These are phyloP conservation scores for Blastomyces parvus DNA, from an alignment of 2,329 filamentous ascomycete genomes.

Conservation along the genomic window DNA sequence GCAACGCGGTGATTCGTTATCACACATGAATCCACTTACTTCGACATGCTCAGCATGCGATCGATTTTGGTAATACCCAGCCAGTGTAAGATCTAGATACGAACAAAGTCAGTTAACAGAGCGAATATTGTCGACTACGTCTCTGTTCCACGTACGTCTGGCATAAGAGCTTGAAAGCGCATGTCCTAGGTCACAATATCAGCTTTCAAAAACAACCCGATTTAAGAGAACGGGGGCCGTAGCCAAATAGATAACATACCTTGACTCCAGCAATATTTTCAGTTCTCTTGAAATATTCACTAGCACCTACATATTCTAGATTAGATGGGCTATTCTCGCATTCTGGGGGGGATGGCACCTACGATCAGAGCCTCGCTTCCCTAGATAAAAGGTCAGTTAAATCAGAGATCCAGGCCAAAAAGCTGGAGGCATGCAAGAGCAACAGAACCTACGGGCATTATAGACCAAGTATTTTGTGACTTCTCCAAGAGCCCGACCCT, in stretches of 20 bases:
- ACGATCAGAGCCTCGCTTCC: conserved; percentile 25
- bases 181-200: conserved; percentile 46
- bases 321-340: conserved; percentile 60
- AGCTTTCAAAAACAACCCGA: conserved; percentile 10
- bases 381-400: conserved; percentile 20
- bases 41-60: conserved; percentile 96
- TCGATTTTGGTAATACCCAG: conserved; percentile 98
- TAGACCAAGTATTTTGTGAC: conserved; percentile 79
- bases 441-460: conserved; percentile 39
- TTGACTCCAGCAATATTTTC: conserved; percentile 97
- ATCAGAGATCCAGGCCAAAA: neutral
- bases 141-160: conserved; percentile 45
- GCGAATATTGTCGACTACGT: neutral
- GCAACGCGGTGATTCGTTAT: neutral
- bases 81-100: conserved; percentile 70
- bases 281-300: conserved; percentile 93
- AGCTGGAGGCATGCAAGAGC: conserved; percentile 4
- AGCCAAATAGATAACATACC: conserved; percentile 25
- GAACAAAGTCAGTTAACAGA: neutral
- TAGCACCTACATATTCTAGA: conserved; percentile 61
- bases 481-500: conserved; percentile 87
- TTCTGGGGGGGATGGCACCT: conserved; percentile 16
- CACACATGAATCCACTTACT: conserved; percentile 45
- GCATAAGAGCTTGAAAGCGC: conserved; percentile 97
- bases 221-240: neutral